Conservation (phyloP, 352 stramenopile genomes). For the Phytophthora agathidicida region DNA sequence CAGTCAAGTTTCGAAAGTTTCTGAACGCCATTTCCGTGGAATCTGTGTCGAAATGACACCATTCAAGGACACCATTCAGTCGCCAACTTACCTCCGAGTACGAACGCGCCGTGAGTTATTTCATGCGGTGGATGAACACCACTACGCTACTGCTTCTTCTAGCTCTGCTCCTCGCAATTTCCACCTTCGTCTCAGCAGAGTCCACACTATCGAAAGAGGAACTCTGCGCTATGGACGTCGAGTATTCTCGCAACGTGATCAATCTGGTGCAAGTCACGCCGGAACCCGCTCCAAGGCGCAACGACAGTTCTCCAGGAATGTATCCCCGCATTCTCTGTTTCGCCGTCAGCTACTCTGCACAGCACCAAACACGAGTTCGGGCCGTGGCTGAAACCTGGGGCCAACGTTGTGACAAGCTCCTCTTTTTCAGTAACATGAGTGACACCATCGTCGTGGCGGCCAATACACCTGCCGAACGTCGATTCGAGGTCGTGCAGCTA, state of each 20-base stretch:
- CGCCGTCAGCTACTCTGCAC: constrained; percentile 70
- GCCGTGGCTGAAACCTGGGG: constrained; percentile 81
- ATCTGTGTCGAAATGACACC: too few relatives aligned
- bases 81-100: too few relatives aligned
- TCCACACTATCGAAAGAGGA: constrained; percentile 36
- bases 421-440: constrained; percentile 84
- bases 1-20: too few relatives aligned
- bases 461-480: constrained; percentile 19
- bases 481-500: constrained; percentile 62
- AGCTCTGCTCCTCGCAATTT: not conserved
- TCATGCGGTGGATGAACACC: too few relatives aligned
- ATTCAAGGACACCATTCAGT: too few relatives aligned
- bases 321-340: constrained; percentile 78
- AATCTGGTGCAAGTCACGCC: constrained; percentile 48
- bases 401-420: constrained; percentile 71
- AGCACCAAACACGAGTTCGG: constrained; percentile 60
- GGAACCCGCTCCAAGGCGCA: constrained; percentile 15
- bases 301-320: not conserved
- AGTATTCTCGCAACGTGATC: constrained; percentile 41
- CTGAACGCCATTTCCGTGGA: too few relatives aligned
- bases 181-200: not conserved
- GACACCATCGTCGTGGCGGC: constrained; percentile 48
- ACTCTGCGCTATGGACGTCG: constrained; percentile 50
- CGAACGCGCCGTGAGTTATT: too few relatives aligned
- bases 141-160: not conserved